Base-by-base conservation (phyloP, 352 stramenopile species). In the Pythium myriotylum region DNA sequence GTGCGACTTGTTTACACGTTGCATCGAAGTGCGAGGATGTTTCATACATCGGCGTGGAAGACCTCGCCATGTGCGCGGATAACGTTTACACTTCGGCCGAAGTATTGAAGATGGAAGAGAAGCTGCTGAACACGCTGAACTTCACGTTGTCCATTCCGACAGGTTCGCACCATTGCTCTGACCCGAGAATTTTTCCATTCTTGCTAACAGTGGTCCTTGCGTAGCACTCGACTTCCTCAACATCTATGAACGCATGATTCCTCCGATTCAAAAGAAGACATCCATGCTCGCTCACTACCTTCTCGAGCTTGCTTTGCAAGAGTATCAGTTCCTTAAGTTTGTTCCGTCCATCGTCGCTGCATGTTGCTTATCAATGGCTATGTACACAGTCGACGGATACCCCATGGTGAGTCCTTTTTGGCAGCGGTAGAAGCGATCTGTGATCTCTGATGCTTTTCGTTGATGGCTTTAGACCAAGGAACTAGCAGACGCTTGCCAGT, bases 1-100 rank as follows among this genome's bases (percentile, higher is more conserved):
- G 88, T 20, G 89, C 89, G 9, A 97, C 89, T 0, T 96, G 88
- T 49, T 66, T 97, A 46, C 89, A 97, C 57, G 86, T 97, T 17
- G 89, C 89, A 0, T 96, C 86, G 12, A 97, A 97, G 54, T 96
- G 86, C 62, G 89, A 97, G 77, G 89, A 97, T 43, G 89, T 97
- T 3, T 96, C 88, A 27, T 97, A 97, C 71, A 97, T 97, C 59
- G 88, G 89, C 12, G 89, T 97, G 27, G 88, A 96, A 60, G 89
- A 97, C 54, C 72, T 97, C 17, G 88, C 89, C 4, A 94, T 96
- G 80, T 97, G 89, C 57, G 89, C 89, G 1, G 89, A 97, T 68
- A 96, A 95, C 52, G 89, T 97, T 9, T 96, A 96, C 68, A 91
- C 82, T 3, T 94, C 87, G 10, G 80, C 83, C 13, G 84, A 97